Conservation (phyloP, 352 stramenopile genomes). For the Globisporangium ultimum region DNA sequence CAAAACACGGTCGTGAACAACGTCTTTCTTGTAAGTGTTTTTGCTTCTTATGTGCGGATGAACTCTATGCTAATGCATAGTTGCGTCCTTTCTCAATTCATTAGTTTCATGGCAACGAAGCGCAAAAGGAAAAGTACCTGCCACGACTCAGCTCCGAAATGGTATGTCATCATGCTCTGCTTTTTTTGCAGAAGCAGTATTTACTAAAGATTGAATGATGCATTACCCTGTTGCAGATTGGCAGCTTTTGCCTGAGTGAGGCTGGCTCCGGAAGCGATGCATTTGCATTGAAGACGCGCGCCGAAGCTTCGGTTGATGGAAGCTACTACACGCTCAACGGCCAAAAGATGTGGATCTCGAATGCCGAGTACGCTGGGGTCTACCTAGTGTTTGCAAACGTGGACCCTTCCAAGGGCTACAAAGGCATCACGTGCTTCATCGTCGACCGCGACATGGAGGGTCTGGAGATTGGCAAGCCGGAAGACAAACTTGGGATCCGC, state of each 20-base stretch:
- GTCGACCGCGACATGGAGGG: conserved; percentile 92
- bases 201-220: too few species aligned
- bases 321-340: conserved; percentile 95
- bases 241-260: conserved; percentile 96
- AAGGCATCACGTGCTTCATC: conserved; percentile 98
- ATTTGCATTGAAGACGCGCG: conserved; percentile 94
- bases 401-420: conserved; percentile 92
- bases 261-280: conserved; percentile 93
- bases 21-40: conserved; percentile 76
- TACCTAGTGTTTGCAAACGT: conserved; percentile 97
- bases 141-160: conserved; percentile 77
- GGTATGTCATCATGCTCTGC: conserved; percentile 23
- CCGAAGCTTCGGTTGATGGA: conserved; percentile 80
- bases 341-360: conserved; percentile 98
- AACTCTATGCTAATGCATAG: neutral
- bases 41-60: neutral
- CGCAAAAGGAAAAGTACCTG: conserved; percentile 88
- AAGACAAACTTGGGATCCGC: conserved; percentile 96
- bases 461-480: conserved; percentile 91
- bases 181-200: neutral
- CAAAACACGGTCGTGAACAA: conserved; percentile 96
- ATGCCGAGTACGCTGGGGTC: conserved; percentile 92
- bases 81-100: neutral
- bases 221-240: conserved; percentile 59
- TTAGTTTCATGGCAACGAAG: conserved; percentile 63